phyloP scores from a whole-genome alignment of 352 stramenopile species.

The Phytophthora fragariae region DNA sequence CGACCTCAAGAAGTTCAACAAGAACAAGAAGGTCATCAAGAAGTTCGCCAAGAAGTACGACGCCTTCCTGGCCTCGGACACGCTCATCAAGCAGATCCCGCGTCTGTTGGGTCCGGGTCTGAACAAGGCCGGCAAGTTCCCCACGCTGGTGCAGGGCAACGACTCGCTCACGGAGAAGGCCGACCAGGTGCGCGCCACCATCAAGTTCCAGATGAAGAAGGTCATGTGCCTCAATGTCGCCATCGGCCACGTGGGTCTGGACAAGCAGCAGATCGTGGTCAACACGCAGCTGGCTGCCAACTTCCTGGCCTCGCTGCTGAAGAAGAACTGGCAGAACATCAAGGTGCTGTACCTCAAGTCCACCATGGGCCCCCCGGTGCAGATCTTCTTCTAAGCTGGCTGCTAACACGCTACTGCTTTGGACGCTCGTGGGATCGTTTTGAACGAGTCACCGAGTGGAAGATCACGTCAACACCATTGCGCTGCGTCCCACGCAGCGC shows the following conservation, averaged over 20 bases:
- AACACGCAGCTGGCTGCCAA: conserved; percentile 99
- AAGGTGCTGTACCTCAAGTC: conserved; percentile 99
- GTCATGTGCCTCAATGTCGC: conserved; percentile 99
- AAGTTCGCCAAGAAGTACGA: conserved; percentile 99
- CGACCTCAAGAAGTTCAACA: conserved; percentile 99
- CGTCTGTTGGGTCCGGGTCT: conserved; percentile 99
- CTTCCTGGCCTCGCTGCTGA: conserved; percentile 99
- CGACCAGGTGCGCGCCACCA: conserved; percentile 97
- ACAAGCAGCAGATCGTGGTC: conserved; percentile 96
- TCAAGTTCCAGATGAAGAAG: conserved; percentile 99
- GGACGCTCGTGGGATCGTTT: background rate
- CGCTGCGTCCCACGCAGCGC: background rate
- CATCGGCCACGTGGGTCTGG: conserved; percentile 97
- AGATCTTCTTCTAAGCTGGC: conserved; percentile 99
- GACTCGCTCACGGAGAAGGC: conserved; percentile 99
- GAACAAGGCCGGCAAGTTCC: conserved; percentile 99
- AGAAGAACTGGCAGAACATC: conserved; percentile 99
- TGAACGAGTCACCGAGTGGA: conserved; percentile 1
- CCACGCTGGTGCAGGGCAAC: conserved; percentile 94
- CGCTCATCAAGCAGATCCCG: conserved; percentile 99
- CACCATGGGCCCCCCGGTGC: conserved; percentile 97
- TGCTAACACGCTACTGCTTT: conserved; percentile 6
- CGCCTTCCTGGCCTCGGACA: conserved; percentile 99
- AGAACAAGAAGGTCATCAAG: conserved; percentile 99
- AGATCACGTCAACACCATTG: conserved; percentile 44